phyloP scores from a whole-genome alignment of 148 eudicot species.

The Cornus controversa region DNA sequence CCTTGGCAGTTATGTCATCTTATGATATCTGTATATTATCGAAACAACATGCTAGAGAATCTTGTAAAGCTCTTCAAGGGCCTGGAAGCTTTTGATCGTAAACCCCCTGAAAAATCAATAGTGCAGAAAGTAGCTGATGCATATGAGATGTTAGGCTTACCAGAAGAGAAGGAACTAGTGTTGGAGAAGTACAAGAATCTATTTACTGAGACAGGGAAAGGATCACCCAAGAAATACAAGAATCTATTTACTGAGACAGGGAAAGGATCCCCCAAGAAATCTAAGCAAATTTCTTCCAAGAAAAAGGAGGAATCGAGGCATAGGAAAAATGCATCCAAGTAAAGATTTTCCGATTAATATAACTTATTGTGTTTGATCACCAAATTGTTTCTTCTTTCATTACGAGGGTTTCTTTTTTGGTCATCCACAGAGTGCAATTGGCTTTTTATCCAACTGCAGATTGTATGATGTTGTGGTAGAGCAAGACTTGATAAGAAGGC shows the following conservation, averaged over 20 bases:
- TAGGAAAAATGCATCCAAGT: background rate
- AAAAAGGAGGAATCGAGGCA: conserved; percentile 21
- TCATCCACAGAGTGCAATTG: background rate
- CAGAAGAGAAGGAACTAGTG: conserved; percentile 63
- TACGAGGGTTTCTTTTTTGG: background rate
- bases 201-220: conserved; percentile 32
- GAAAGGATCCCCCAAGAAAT: conserved; percentile 30
- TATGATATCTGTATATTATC: conserved; percentile 81
- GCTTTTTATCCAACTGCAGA: background rate
- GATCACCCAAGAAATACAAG: conserved; percentile 30
- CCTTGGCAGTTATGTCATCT: conserved; percentile 76
- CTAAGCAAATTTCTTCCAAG: conserved; percentile 18
- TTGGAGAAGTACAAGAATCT: conserved; percentile 67
- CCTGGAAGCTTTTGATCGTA: conserved; percentile 74
- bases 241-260: conserved; percentile 35
- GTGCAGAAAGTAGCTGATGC: conserved; percentile 81
- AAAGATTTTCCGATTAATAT: background rate
- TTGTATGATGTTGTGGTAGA: too few species aligned
- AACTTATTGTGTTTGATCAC: background rate
- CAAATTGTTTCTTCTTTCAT: background rate
- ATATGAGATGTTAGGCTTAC: conserved; percentile 67
- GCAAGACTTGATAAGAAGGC: too few species aligned
- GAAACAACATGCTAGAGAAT: conserved; percentile 72
- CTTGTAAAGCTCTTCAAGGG: conserved; percentile 79
- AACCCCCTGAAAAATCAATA: conserved; percentile 67